A percentile compares a stretch with the other conserved stretches of the same genome.
Conservation (phyloP, 768 basidiomycete genomes). For the Gloeostereum incarnatum region DNA sequence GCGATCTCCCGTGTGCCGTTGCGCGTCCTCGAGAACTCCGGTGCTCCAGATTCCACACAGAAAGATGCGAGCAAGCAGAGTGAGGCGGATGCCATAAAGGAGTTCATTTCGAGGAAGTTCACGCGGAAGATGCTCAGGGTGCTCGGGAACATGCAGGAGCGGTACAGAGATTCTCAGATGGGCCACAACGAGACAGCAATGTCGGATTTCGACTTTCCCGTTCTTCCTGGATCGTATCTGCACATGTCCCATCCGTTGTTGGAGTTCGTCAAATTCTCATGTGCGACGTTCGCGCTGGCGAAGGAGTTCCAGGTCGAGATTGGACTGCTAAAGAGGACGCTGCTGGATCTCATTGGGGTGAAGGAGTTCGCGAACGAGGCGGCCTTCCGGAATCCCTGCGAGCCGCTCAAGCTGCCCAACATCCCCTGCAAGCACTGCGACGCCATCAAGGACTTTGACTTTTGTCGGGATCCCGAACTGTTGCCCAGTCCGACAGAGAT, state of each 20-base stretch:
- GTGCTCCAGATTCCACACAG: slow-evolving; percentile 54
- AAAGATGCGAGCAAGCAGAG: slow-evolving; percentile 57
- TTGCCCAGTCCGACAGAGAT: slow-evolving; percentile 46
- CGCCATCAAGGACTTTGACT: slow-evolving; percentile 82
- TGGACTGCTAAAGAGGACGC: slow-evolving; percentile 78
- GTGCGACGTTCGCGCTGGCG: slow-evolving; percentile 72
- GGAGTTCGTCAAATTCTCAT: slow-evolving; percentile 83
- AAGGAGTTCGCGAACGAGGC: slow-evolving; percentile 85
- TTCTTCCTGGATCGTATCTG: slow-evolving; percentile 81
- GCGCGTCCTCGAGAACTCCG: slow-evolving; percentile 53
- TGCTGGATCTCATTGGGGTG: slow-evolving; percentile 80
- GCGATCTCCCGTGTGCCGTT: slow-evolving; percentile 60
- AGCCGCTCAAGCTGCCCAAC: slow-evolving; percentile 73
- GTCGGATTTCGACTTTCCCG: slow-evolving; percentile 77
- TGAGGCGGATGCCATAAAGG: slow-evolving; percentile 59
- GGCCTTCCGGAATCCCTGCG: slow-evolving; percentile 85
- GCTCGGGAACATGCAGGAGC: slow-evolving; percentile 53
- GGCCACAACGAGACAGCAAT: slow-evolving; percentile 39
- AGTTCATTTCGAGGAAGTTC: slow-evolving; percentile 73
- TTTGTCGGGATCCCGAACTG: slow-evolving; percentile 86
- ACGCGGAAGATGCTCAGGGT: slow-evolving; percentile 72
- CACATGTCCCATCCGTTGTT: slow-evolving; percentile 71
- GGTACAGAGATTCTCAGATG: slow-evolving; percentile 50
- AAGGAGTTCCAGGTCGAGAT: slow-evolving; percentile 82
- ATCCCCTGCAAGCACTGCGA: slow-evolving; percentile 89